phyloP scores from a whole-genome alignment of 495 filamentous ascomycete species.

The Neurospora cerealis region DNA sequence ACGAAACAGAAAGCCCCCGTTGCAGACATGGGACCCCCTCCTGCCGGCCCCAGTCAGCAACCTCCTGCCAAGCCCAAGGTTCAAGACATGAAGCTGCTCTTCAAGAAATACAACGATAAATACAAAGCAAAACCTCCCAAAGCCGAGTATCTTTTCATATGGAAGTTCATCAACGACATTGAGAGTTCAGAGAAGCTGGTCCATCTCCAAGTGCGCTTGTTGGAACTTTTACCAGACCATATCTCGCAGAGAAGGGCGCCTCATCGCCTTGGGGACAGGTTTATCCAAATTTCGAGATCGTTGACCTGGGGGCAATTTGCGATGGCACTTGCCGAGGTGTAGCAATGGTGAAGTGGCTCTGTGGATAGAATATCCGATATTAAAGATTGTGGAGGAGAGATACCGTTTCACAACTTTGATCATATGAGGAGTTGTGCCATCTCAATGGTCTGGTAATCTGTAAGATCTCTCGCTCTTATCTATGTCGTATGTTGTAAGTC shows the following conservation, averaged over 20 bases:
- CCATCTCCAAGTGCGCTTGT: conserved; percentile 17
- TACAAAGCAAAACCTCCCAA: conserved; percentile 13
- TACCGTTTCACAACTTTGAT: not conserved
- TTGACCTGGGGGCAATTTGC: conserved; percentile 17
- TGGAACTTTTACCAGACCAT: conserved; percentile 2
- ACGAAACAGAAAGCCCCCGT: not conserved
- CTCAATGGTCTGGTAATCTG: not conserved
- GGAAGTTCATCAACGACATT: conserved; percentile 16
- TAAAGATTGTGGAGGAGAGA: not conserved
- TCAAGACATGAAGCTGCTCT: conserved; percentile 10
- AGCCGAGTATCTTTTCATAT: conserved; percentile 15
- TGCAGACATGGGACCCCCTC: not conserved
- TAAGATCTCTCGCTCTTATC: not conserved
- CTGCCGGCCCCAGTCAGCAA: not conserved
- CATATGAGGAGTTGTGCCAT: not conserved
- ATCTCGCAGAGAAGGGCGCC: not conserved
- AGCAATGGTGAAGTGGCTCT: not conserved
- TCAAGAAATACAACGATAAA: conserved; percentile 5
- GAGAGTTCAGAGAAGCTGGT: conserved; percentile 6
- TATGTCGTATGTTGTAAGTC: not conserved
- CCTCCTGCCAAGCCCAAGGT: not conserved
- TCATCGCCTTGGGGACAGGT: not conserved
- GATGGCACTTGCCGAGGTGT: not conserved
- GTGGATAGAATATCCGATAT: not conserved
- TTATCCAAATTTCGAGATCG: conserved; percentile 6